Base-by-base conservation (phyloP, 2,329 filamentous ascomycete species). In the Neurospora sp. region DNA sequence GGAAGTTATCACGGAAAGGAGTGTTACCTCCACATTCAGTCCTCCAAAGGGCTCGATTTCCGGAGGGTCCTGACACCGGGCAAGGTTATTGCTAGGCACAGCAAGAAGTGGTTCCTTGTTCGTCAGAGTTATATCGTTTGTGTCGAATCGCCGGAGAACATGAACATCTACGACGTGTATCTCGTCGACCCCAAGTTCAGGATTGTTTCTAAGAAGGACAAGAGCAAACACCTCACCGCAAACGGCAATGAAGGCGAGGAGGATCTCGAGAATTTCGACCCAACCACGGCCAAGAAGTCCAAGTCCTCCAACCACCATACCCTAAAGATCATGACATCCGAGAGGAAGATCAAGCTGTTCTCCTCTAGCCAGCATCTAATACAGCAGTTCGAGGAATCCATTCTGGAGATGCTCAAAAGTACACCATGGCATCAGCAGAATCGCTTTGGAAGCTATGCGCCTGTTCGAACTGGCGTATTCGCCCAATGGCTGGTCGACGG, bases 151-250 rank as follows among this genome's bases (percentile, higher is more conserved):
- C 96, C 96, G 0, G 95, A 98, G 79, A 97, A 97, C 75, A 97
- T 98, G 91, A 95, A 97, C 76, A 96, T 98, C 40, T 97, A 97
- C 78, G 96, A 99, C 80, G 96, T 99, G 28, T 98, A 97, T 79
- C 85, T 99, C n/a, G 92, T 98, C 36, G 96, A 99, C 77, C 86
- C 91, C 1, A 90, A 92, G 75, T 99, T 99, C 80, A 85, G 87
- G 68, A 89, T 97, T 67, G 89, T 93, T 72, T 88, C 91, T 69
- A 93, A 93, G 80, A 88, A 87, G 74, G 85, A 82, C 74, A 85
- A 86, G 71, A 78, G 86, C 17, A 84, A 82, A 74, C 82, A 85
- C 68, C 82, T 87, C 15, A 80, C 79, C 33, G 79, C 74, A 84
- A 78, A 78, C 69, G 71, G 72, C 67, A 72, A 74, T n/a, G 71